Evolutionary conservation across 352 stramenopile species (phyloP), one percentile per base, ranked within the genome.

Genomic region (Phytophthora pistaciae): DNA sequence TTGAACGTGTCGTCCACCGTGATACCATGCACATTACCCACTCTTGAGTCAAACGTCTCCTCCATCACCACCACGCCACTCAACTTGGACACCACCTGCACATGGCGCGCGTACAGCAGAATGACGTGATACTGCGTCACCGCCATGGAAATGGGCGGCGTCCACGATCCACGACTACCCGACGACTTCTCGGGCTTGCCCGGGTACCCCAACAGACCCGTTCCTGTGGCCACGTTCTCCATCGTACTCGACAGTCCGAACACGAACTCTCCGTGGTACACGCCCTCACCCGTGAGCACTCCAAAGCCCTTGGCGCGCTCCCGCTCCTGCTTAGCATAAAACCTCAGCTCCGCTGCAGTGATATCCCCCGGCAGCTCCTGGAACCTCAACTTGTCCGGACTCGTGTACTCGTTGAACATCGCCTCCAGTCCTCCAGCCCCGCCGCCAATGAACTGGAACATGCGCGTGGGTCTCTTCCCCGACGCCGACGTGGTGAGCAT

Each of bases 61-160:
- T 97, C 91, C 40, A 97, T 79, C 46, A 98, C 87, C 54, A 97
- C 80, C 23, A 93, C 81, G 56, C 91, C 84, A 72, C 90, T 96
- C 53, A 98, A 79, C 72, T 96, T 95, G 48, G 88, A 96, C 38
- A 97, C 82, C 14, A 97, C 89, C 33, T 96, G 85, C 21, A 98
- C 71, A 50, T 78, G 87, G 13, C 85, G 81, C 23, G 79, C 86
- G 60, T 94, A 98, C 8, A 98, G 67, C 50, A 98, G 67, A 64
- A 98, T 85, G 18, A 98, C 92, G 79, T 98, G 95, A 69, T 97
- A 98, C 71, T 97, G 90, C 9, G 93, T 98, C 20, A 98, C 85
- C 5, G 88, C 90, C 44, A 98, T 86, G 11, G 92, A 86, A 23
- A 97, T 82, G 11, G 94, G 94, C 14, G 90, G 70, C 1, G 74